phyloP scores from a whole-genome alignment of 2,329 filamentous ascomycete species.

The Fusarium marasasianum region DNA sequence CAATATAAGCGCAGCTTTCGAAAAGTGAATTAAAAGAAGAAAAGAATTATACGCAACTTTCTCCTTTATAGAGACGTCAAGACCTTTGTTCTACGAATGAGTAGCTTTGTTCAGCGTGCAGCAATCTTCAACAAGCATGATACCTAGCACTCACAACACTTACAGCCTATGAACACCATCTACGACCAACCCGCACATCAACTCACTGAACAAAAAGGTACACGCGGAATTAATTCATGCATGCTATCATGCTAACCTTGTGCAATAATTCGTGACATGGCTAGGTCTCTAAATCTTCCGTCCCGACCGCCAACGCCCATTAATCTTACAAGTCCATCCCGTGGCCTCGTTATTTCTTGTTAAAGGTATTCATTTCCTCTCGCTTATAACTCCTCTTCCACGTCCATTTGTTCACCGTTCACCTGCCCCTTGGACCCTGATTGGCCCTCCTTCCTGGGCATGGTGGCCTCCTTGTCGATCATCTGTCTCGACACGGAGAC shows the following conservation, averaged over 20 bases:
- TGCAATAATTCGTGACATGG: conserved; percentile 40
- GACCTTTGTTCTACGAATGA: neutral
- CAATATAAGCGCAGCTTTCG: neutral
- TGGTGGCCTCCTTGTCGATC: conserved; percentile 98
- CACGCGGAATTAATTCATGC: conserved; percentile 35
- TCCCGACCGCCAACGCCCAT: conserved; percentile 46
- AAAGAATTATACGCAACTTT: neutral
- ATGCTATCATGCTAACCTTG: conserved; percentile 35
- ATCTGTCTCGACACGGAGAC: conserved; percentile 98
- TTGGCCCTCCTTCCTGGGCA: conserved; percentile 74
- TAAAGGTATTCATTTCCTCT: conserved; percentile 11
- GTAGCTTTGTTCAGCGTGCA: conserved; percentile 1
- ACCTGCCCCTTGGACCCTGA: conserved; percentile 57
- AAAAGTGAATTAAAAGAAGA: neutral
- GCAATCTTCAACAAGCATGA: neutral
- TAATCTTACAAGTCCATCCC: conserved; percentile 46
- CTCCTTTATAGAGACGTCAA: neutral
- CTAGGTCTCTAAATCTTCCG: conserved; percentile 42
- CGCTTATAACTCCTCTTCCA: conserved; percentile 66
- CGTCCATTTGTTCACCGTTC: conserved; percentile 74
- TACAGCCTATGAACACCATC: neutral
- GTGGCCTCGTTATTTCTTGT: conserved; percentile 31
- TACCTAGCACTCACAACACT: neutral
- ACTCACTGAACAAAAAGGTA: neutral
- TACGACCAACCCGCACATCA: neutral